These are phyloP conservation scores for Triticum monococcum DNA, from an alignment of 176 grass and related monocot species.

Conservation along the genomic window DNA sequence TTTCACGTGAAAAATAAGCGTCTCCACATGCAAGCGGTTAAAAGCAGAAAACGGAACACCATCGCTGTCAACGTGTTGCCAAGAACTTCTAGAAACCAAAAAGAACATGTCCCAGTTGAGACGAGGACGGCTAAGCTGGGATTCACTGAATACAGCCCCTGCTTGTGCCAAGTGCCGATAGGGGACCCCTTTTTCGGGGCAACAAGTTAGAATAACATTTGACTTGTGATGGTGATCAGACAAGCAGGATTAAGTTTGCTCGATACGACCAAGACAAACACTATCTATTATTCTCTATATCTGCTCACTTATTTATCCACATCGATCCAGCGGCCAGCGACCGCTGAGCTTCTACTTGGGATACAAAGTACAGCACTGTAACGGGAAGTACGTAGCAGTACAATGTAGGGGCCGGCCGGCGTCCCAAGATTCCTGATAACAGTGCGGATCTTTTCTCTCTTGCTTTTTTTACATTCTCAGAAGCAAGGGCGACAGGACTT, in stretches of 20 bases:
- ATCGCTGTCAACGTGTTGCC: background rate
- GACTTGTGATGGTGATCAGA: background rate
- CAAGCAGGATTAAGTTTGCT: background rate
- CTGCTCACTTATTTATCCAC: too few relatives aligned
- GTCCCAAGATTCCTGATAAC: background rate
- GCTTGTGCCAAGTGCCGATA: background rate
- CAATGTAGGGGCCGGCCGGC: background rate
- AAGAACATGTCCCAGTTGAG: background rate
- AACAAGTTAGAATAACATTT: background rate
- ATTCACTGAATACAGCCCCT: background rate
- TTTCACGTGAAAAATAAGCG: slow-evolving; percentile 17
- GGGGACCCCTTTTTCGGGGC: too few relatives aligned
- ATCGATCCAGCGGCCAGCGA: too few relatives aligned
- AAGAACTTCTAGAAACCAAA: slow-evolving; percentile 22
- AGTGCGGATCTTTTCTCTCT: background rate
- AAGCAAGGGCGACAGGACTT: background rate
- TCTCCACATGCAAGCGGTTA: background rate
- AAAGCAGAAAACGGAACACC: background rate
- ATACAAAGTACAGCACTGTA: background rate
- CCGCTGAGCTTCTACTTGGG: background rate
- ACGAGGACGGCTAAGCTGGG: background rate
- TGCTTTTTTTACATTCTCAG: background rate
- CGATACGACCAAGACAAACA: background rate
- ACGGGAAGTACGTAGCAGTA: slow-evolving; percentile 12
- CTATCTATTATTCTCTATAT: too few relatives aligned